Conservation (phyloP, 805 yeast genomes). For the Brettanomyces anomalus region DNA sequence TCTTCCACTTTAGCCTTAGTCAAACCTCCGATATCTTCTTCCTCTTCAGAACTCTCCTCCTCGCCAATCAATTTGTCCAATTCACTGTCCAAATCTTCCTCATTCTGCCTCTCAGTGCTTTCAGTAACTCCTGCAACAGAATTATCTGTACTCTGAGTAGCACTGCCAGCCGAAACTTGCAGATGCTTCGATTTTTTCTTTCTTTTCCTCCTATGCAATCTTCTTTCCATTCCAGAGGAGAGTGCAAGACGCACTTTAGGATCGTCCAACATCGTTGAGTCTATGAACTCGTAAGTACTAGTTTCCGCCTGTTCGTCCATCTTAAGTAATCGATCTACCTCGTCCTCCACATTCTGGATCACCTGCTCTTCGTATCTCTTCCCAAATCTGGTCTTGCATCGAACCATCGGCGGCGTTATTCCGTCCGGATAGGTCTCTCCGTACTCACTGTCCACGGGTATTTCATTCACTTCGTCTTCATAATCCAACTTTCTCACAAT, state of each 20-base stretch:
- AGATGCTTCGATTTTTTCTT: not conserved
- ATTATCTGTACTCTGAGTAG: not conserved
- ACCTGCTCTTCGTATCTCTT: conserved; percentile 61
- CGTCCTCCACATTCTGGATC: conserved; percentile 68
- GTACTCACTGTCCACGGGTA: conserved; percentile 32
- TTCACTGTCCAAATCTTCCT: conserved; percentile 25
- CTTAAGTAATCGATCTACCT: conserved; percentile 66
- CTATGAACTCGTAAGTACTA: conserved; percentile 66
- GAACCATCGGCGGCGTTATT: conserved; percentile 68
- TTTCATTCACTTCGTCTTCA: conserved; percentile 38
- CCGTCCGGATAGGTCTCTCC: conserved; percentile 61
- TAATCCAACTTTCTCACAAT: conserved; percentile 47
- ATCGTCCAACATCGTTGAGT: conserved; percentile 19
- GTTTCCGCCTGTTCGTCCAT: conserved; percentile 82
- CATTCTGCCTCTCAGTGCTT: conserved; percentile 17
- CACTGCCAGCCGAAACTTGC: conserved; percentile 4
- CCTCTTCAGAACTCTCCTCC: conserved; percentile 13
- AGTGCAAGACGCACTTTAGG: conserved; percentile 27
- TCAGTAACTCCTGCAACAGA: conserved; percentile 5
- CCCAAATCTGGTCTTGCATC: conserved; percentile 64
- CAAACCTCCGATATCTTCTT: conserved; percentile 15
- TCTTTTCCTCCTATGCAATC: not conserved
- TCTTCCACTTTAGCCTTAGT: conserved; percentile 24
- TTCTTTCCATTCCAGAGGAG: not conserved
- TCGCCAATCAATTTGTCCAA: conserved; percentile 22